Evolutionary conservation across 148 eudicot species (phyloP).

Genomic region (Dysphania ambrosioides): DNA sequence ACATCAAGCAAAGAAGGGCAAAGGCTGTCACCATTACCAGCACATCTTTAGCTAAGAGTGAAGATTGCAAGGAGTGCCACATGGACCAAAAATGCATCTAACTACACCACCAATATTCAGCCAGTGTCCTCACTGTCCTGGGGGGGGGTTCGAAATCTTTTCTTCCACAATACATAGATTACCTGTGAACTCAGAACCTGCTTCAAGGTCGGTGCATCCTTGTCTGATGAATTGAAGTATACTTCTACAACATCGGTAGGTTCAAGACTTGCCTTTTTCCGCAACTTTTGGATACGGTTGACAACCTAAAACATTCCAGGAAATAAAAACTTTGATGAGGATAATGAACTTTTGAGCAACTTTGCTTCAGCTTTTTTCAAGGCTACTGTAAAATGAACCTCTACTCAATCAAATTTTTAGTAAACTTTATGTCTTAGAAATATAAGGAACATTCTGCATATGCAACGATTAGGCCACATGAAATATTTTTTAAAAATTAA

Average conservation of each 20-base stretch:
- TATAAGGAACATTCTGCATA: not conserved
- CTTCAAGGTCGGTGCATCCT: conserved; percentile 46
- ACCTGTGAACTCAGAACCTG: conserved; percentile 74
- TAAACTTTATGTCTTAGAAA: not conserved
- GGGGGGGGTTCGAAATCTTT: too few species aligned
- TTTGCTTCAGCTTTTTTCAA: not conserved
- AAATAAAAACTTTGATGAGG: not conserved
- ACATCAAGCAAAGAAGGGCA: too few species aligned
- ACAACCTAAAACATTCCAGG: conserved; percentile 45
- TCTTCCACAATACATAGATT: conserved; percentile 1
- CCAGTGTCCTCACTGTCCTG: too few species aligned
- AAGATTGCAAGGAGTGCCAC: too few species aligned
- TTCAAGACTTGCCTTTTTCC: conserved; percentile 87
- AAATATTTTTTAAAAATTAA: not conserved
- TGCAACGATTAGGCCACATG: not conserved
- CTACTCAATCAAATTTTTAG: not conserved
- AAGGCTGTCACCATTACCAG: not conserved
- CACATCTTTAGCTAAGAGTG: too few species aligned
- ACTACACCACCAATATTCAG: too few species aligned
- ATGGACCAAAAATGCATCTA: too few species aligned
- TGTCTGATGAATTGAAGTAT: conserved; percentile 55
- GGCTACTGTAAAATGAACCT: not conserved
- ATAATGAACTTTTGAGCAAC: not conserved
- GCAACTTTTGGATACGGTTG: conserved; percentile 86
- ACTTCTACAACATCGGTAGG: conserved; percentile 92